Percentiles rank a stretch among this genome's conserved stretches.
Conservation (phyloP, 2,329 filamentous ascomycete species). For the Clarireedia paspali region DNA sequence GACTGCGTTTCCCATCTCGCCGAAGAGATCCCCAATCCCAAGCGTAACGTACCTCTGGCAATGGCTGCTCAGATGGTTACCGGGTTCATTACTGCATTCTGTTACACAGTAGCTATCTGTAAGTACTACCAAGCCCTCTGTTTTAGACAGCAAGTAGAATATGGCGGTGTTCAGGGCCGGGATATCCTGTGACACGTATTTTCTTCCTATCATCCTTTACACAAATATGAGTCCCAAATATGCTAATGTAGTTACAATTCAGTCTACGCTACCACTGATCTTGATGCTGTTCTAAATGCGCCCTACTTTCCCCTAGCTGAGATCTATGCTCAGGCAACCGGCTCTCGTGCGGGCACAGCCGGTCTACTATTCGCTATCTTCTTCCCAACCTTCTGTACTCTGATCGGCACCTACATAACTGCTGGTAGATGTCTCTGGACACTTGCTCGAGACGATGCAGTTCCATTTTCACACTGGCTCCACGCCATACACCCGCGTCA, state of each 20-base stretch:
- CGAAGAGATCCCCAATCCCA: conserved; percentile 52
- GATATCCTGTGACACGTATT: background rate
- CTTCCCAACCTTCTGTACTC: conserved; percentile 42
- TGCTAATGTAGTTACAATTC: background rate
- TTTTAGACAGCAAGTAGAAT: background rate
- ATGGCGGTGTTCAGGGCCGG: background rate
- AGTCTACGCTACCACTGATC: conserved; percentile 49
- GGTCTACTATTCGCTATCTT: conserved; percentile 47
- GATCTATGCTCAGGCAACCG: conserved; percentile 55
- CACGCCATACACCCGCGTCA: conserved; percentile 38
- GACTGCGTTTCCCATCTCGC: conserved; percentile 59
- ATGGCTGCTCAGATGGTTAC: conserved; percentile 43
- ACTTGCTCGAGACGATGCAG: conserved; percentile 49
- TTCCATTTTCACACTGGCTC: conserved; percentile 42
- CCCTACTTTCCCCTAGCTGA: conserved; percentile 56
- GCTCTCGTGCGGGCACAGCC: conserved; percentile 41
- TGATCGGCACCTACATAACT: conserved; percentile 51
- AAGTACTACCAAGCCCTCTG: background rate
- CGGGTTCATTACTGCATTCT: conserved; percentile 44
- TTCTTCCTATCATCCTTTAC: background rate
- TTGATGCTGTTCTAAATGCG: conserved; percentile 44
- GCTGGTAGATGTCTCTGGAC: conserved; percentile 57
- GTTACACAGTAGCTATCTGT: conserved; percentile 41
- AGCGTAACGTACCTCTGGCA: conserved; percentile 45
- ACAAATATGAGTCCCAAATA: background rate